Evolutionary conservation across 805 yeast genomes (phyloP).

Genomic region (Jamesozyma gamospora): DNA sequence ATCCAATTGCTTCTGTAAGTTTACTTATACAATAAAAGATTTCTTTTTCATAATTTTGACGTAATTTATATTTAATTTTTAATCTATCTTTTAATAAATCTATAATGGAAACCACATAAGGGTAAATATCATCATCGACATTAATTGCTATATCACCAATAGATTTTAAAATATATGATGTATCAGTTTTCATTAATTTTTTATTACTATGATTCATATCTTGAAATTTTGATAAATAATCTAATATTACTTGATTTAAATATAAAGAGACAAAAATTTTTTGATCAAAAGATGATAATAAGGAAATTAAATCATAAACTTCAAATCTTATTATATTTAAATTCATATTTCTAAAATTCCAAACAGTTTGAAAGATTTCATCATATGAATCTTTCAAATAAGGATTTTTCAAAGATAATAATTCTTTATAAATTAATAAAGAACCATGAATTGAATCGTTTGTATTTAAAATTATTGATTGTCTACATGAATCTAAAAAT

Average conservation of each 20-base stretch:
- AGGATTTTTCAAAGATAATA: slow-evolving; percentile 60
- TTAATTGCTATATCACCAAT: slow-evolving; percentile 67
- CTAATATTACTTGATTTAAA: slow-evolving; percentile 67
- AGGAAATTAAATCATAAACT: slow-evolving; percentile 66
- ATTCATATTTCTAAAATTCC: slow-evolving; percentile 63
- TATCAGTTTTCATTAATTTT: slow-evolving; percentile 33
- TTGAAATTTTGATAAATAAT: slow-evolving; percentile 65
- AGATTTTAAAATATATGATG: slow-evolving; percentile 59
- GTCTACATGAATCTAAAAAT: slow-evolving; percentile 53
- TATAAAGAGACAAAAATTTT: slow-evolving; percentile 66
- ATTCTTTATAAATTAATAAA: slow-evolving; percentile 63
- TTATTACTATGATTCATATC: slow-evolving; percentile 35
- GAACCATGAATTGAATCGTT: slow-evolving; percentile 75
- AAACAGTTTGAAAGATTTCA: slow-evolving; percentile 63
- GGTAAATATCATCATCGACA: slow-evolving; percentile 72
- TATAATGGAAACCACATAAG: slow-evolving; percentile 72
- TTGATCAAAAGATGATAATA: slow-evolving; percentile 65
- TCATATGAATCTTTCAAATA: slow-evolving; percentile 60
- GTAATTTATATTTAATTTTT: slow-evolving; percentile 34
- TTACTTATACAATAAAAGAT: slow-evolving; percentile 79
- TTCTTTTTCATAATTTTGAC: slow-evolving; percentile 71
- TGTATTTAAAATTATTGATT: slow-evolving; percentile 37
- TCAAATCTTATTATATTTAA: slow-evolving; percentile 64
- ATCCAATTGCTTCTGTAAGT: slow-evolving; percentile 76
- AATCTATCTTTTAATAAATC: slow-evolving; percentile 73